A percentile compares a stretch with the other conserved stretches of the same genome.
These are phyloP conservation scores for Metrosideros polymorpha DNA, from an alignment of 441 rosid species.

Conservation along the genomic window DNA sequence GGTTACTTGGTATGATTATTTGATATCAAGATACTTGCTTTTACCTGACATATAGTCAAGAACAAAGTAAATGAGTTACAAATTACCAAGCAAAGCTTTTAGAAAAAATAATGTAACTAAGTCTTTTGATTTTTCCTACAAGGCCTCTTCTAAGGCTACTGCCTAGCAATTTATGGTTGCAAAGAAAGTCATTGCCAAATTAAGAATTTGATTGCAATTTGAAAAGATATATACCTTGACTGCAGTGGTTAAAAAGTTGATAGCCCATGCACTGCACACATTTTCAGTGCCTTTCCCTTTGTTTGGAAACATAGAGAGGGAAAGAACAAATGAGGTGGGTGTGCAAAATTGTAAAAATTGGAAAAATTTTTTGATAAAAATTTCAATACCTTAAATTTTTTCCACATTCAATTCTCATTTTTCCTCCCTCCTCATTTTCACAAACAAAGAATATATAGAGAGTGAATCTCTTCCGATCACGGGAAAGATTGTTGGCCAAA, in stretches of 20 bases:
- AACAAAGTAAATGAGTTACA: background rate
- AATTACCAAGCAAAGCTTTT: background rate
- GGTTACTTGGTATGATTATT: background rate
- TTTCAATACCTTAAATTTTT: no score
- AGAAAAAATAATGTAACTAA: background rate
- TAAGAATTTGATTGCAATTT: background rate
- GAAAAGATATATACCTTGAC: background rate
- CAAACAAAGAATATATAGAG: no score
- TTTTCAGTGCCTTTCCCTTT: background rate
- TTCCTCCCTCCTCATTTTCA: no score
- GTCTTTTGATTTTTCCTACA: background rate
- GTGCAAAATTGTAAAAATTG: no score
- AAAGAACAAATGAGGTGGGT: no score
- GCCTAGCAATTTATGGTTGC: background rate
- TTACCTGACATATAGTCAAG: background rate
- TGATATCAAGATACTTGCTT: background rate
- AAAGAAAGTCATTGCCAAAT: background rate
- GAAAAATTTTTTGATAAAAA: no score
- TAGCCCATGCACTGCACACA: background rate
- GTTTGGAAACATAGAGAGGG: background rate
- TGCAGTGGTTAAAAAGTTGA: background rate
- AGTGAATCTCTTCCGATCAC: no score
- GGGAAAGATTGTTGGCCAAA: no score
- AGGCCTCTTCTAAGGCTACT: background rate
- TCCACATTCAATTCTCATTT: no score